Conservation (phyloP, 176 grass and related monocot genomes). For the Secale cereale region DNA sequence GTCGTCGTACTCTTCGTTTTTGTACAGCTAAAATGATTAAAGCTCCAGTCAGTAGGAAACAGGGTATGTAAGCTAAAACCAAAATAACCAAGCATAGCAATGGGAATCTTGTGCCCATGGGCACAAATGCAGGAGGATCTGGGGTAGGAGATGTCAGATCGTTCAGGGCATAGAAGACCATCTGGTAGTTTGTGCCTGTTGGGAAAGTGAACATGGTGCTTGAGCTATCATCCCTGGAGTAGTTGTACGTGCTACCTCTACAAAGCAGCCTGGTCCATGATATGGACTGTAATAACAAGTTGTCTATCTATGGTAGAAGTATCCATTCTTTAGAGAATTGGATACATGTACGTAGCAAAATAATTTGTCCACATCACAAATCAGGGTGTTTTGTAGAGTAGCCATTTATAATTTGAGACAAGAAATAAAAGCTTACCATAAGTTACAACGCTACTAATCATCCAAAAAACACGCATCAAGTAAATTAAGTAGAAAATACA, state of each 20-base stretch:
- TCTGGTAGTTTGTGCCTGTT: not conserved
- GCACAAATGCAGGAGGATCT: not conserved
- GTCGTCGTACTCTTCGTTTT: too few relatives aligned
- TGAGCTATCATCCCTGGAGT: not conserved
- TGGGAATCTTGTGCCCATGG: not conserved
- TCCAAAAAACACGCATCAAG: not conserved
- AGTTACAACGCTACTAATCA: too few relatives aligned
- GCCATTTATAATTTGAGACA: not conserved
- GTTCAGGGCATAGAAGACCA: not conserved
- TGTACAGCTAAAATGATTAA: not conserved
- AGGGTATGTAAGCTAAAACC: not conserved
- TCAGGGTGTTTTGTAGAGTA: not conserved
- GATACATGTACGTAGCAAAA: too few relatives aligned
- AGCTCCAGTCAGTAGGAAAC: not conserved
- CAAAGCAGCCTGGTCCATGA: too few relatives aligned
- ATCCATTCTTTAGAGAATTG: too few relatives aligned
- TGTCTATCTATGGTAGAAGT: too few relatives aligned
- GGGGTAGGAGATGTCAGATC: not conserved
- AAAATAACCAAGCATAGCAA: too few relatives aligned
- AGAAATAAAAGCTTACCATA: not conserved
- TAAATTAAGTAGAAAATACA: not conserved
- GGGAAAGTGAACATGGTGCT: not conserved
- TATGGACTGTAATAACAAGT: too few relatives aligned
- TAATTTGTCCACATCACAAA: too few relatives aligned
- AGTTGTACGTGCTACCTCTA: not conserved